phyloP scores from a whole-genome alignment of 805 yeast species.

The Candida chauliodis region DNA sequence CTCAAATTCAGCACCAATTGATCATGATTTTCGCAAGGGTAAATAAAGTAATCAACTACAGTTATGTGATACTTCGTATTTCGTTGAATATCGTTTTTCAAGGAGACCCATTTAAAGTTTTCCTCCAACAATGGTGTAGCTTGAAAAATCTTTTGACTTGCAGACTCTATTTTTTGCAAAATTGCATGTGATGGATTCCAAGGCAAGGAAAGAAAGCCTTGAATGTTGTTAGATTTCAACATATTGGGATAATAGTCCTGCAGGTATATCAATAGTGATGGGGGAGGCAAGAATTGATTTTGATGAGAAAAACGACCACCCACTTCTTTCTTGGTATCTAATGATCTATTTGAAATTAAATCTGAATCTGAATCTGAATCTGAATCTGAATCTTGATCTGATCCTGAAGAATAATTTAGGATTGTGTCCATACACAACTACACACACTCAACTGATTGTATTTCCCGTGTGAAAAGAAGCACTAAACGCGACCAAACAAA shows the following conservation, averaged over 20 bases:
- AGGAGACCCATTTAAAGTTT: constrained; percentile 4
- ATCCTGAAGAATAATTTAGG: constrained; percentile 11
- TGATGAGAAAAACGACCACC: too few species aligned
- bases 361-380: not conserved
- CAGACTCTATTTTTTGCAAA: constrained; percentile 1
- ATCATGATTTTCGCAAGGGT: not conserved
- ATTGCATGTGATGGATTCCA: constrained; percentile 7
- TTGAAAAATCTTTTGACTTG: not conserved
- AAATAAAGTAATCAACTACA: not conserved
- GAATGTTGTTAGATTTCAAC: not conserved
- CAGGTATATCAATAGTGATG: constrained; percentile 8
- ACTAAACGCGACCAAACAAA: too few species aligned
- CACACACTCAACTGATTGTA: too few species aligned
- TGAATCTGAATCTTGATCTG: constrained; percentile 5
- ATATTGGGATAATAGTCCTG: not conserved
- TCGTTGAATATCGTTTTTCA: constrained; percentile 2
- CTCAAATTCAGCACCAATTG: not conserved
- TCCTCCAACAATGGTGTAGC: constrained; percentile 1
- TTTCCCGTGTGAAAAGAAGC: too few species aligned
- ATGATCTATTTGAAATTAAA: too few species aligned
- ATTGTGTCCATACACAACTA: constrained; percentile 1
- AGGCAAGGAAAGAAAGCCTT: not conserved
- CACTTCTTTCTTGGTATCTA: too few species aligned
- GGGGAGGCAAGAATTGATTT: not conserved
- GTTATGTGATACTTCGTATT: constrained; percentile 7